A percentile compares a stretch with the other conserved stretches of the same genome.
Evolutionary conservation across 2,329 filamentous ascomycete species (phyloP).

Genomic region (Diplodia intermedia): DNA sequence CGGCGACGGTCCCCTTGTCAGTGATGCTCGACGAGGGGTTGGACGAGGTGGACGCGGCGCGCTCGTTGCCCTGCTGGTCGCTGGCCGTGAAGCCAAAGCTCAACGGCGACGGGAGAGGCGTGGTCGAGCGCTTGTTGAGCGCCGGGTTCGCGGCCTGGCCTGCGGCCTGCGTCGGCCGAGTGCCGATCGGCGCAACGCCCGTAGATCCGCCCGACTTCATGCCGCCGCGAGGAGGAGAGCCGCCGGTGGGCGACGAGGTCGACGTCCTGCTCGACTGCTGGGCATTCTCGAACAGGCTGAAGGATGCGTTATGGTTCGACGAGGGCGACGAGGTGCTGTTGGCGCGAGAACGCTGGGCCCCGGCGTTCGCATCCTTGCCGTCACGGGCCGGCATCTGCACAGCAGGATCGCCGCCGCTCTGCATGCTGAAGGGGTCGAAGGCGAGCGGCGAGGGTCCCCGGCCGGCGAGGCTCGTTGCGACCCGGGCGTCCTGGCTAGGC

Average conservation of each 20-base stretch:
- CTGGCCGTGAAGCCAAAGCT: conserved; percentile 72
- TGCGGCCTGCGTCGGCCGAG: conserved; percentile 73
- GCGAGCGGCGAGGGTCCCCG: conserved; percentile 79
- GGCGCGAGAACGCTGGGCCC: conserved; percentile 69
- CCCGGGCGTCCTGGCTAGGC: conserved; percentile 69
- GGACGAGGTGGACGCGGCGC: conserved; percentile 63
- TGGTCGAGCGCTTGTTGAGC: conserved; percentile 82
- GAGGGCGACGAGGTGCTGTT: conserved; percentile 88
- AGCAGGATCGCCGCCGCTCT: conserved; percentile 52
- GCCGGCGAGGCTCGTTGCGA: conserved; percentile 65
- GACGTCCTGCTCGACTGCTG: conserved; percentile 80
- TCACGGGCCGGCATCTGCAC: conserved; percentile 60
- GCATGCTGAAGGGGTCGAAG: conserved; percentile 71
- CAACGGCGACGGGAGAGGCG: conserved; percentile 87
- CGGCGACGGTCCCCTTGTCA: conserved; percentile 51
- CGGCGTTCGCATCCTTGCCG: conserved; percentile 52
- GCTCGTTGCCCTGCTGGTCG: conserved; percentile 62
- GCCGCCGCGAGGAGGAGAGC: conserved; percentile 76
- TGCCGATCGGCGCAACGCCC: conserved; percentile 90
- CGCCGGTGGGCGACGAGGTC: conserved; percentile 78
- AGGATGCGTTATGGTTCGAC: conserved; percentile 63
- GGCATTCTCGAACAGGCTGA: conserved; percentile 56
- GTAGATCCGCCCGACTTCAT: conserved; percentile 61
- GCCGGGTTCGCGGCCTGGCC: conserved; percentile 64
- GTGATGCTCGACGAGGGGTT: conserved; percentile 60